Conservation (phyloP, 768 basidiomycete species). For the Termitomyces sp. region DNA sequence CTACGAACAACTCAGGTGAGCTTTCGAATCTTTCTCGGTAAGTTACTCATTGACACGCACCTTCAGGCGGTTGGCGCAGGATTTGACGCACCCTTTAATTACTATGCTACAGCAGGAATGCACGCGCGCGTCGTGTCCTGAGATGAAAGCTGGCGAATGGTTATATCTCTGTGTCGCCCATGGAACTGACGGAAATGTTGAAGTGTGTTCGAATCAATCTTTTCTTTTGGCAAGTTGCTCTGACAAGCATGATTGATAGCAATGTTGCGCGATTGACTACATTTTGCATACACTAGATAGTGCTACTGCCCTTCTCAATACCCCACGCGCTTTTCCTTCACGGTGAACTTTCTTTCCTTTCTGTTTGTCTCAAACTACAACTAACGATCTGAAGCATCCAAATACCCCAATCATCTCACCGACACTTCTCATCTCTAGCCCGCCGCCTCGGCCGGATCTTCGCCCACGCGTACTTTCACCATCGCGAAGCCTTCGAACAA, state of each 20-base stretch:
- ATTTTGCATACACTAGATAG: constrained; percentile 91
- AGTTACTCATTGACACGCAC: background rate
- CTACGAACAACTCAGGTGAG: constrained; percentile 52
- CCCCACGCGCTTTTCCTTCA: constrained; percentile 87
- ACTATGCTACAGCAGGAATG: constrained; percentile 85
- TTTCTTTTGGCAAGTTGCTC: background rate
- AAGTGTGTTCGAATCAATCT: constrained; percentile 41
- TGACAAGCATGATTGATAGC: constrained; percentile 33
- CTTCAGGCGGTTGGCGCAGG: constrained; percentile 77
- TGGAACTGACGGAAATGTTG: constrained; percentile 82
- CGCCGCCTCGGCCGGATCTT: constrained; percentile 92
- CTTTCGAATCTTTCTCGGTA: constrained; percentile 5
- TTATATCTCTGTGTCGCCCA: constrained; percentile 94
- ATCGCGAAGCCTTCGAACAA: constrained; percentile 86
- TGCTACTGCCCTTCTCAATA: constrained; percentile 87
- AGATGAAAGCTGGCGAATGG: constrained; percentile 99
- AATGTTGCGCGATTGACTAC: constrained; percentile 98
- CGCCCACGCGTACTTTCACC: constrained; percentile 94
- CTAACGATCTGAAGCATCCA: constrained; percentile 48
- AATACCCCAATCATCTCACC: constrained; percentile 73
- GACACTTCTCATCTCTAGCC: constrained; percentile 88
- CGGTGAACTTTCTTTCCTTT: constrained; percentile 40
- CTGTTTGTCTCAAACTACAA: background rate
- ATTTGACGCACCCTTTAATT: constrained; percentile 80
- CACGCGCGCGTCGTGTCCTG: constrained; percentile 79